Base-by-base conservation (phyloP, 2,329 filamentous ascomycete species). In the Cladophialophora chaetospira region DNA sequence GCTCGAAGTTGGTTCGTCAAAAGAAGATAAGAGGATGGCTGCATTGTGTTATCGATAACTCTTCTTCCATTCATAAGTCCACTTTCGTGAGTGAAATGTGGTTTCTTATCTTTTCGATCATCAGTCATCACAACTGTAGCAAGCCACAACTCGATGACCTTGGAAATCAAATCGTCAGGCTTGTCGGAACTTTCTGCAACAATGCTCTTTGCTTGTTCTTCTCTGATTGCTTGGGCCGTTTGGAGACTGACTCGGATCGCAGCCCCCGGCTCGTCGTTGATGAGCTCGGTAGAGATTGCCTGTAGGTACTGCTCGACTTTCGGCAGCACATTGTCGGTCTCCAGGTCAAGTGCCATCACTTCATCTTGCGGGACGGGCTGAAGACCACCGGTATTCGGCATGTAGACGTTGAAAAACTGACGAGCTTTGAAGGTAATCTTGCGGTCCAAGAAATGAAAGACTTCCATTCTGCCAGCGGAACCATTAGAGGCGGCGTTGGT, bases 251-350 rank as follows among this genome's bases (percentile, higher is more conserved):
- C 31, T 36, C 31, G 49, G 70, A 85, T 77, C 58, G 83, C 79
- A 3, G 70, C 57, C 1, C 77, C 82, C 2, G 71, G 67, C 63
- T 84, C 81, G 3, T 73, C 71, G 40, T 79, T 75, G 29, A 62
- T 51, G 35, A 60, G 9, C 15, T 48, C 28, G 9, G 57, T 77
- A 73, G 59, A 79, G 79, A 49, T 74, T 63, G 76, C 77, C 61
- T 79, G 79, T 47, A 82, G 76, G 64, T 83, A 83, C 35, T 74
- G 67, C 55, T 83, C 81, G 21, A 84, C 64, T 65, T 82, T 83
- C 5, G 73, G 75, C 17, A 73, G 72, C 28, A 82, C 21, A 26
- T 44, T 42, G 28, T 55, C 46, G 19, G 36, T 43, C 6, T 82
- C 79, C 19, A 71, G 72, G 56, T 82, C 77, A 25, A 82, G 71